These are phyloP conservation scores for Penicillium nordicum DNA, from an alignment of 2,329 filamentous ascomycete species.

Conservation along the genomic window DNA sequence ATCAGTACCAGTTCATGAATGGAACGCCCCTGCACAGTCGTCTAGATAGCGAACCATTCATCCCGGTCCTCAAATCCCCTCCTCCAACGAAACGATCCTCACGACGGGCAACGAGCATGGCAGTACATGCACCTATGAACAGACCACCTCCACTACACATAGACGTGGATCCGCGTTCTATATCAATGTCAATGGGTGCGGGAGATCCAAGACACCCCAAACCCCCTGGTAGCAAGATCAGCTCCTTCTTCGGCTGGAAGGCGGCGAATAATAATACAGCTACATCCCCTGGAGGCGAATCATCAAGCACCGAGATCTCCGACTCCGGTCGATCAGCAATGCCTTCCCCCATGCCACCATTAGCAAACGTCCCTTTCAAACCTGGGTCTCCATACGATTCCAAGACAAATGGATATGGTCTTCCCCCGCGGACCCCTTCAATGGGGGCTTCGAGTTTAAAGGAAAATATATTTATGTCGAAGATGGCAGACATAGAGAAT, in stretches of 20 bases:
- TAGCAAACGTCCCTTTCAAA: constrained; percentile 34
- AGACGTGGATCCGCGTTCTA: constrained; percentile 38
- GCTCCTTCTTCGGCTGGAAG: constrained; percentile 67
- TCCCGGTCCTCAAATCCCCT: constrained; percentile 69
- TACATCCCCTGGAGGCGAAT: constrained; percentile 54
- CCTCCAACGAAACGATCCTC: constrained; percentile 45
- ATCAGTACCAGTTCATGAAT: constrained; percentile 37
- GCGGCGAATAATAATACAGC: constrained; percentile 32
- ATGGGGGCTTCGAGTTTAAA: constrained; percentile 45
- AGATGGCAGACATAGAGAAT: constrained; percentile 87
- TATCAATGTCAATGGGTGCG: constrained; percentile 36
- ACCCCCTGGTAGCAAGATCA: constrained; percentile 56
- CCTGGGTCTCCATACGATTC: constrained; percentile 50
- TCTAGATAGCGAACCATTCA: constrained; percentile 44
- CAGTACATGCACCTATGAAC: constrained; percentile 41
- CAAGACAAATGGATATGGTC: constrained; percentile 51
- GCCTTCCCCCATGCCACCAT: constrained; percentile 51
- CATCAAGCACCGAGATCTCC: constrained; percentile 61
- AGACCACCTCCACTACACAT: constrained; percentile 45
- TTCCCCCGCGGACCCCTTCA: constrained; percentile 38
- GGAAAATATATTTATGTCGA: constrained; percentile 47
- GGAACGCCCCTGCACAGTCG: constrained; percentile 39
- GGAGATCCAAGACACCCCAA: constrained; percentile 44
- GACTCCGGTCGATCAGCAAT: constrained; percentile 58
- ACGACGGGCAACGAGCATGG: constrained; percentile 43